Percentiles rank a stretch among this genome's conserved stretches.
Evolutionary conservation across 2,329 filamentous ascomycete species (phyloP).

Genomic region (Grosmannia clavigera): DNA sequence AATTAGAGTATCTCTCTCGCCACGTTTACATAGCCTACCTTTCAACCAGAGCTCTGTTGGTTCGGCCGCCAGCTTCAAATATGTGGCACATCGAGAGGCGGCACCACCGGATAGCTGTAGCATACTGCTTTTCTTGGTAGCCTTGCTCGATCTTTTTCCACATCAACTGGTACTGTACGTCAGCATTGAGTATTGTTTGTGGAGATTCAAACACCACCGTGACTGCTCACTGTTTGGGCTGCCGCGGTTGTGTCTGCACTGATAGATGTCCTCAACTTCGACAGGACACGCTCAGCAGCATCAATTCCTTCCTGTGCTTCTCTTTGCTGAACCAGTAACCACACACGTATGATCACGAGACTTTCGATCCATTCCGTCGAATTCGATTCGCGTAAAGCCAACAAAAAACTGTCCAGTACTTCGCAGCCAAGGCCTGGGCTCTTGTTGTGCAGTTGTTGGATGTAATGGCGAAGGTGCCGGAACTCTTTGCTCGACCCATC

Average conservation of each 20-base stretch:
- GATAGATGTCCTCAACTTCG: conserved; percentile 34
- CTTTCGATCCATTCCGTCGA: conserved; percentile 54
- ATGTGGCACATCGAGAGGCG: conserved; percentile 51
- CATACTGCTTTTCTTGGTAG: conserved; percentile 38
- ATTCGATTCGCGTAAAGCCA: conserved; percentile 28
- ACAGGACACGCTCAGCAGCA: conserved; percentile 23
- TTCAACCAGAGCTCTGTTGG: conserved; percentile 56
- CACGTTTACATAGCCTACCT: conserved; percentile 31
- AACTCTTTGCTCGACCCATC: conserved; percentile 49
- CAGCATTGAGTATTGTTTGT: background rate
- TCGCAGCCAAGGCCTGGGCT: conserved; percentile 34
- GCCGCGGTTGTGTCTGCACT: conserved; percentile 51
- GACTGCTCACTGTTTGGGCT: conserved; percentile 47
- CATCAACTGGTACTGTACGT: conserved; percentile 43
- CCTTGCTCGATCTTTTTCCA: conserved; percentile 66
- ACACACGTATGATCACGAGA: conserved; percentile 53
- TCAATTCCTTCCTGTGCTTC: conserved; percentile 20
- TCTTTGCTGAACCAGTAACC: conserved; percentile 43
- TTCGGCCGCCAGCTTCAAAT: conserved; percentile 52
- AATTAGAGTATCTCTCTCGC: background rate
- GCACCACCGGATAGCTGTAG: conserved; percentile 58
- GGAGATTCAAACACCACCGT: too few relatives aligned
- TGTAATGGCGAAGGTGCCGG: conserved; percentile 52
- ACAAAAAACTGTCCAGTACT: conserved; percentile 52
- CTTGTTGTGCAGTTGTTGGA: conserved; percentile 49